A percentile compares a stretch with the other conserved stretches of the same genome.
phyloP scores from a whole-genome alignment of 108 stramenopile species.

The Nitzschia putrida region DNA sequence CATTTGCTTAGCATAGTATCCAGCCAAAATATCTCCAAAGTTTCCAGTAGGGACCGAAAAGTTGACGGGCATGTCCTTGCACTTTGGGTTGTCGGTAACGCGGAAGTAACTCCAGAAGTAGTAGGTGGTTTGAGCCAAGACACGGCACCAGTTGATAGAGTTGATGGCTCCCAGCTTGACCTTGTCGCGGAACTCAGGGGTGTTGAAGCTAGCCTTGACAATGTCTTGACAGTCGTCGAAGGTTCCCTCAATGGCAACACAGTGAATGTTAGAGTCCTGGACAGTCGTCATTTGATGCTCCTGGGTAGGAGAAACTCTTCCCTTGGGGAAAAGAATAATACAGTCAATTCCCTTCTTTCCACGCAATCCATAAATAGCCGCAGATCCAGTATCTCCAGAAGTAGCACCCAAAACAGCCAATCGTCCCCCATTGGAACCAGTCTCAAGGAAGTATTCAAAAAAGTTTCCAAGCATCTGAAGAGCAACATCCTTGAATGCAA shows the following conservation, averaged over 20 bases:
- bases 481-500: slow-evolving; percentile 99
- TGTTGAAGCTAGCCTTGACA: slow-evolving; percentile 94
- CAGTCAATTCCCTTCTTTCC: slow-evolving; percentile 97
- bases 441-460: slow-evolving; percentile 97
- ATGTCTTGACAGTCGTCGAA: slow-evolving; percentile 99
- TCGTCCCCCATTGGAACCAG: slow-evolving; percentile 83
- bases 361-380: slow-evolving; percentile 97
- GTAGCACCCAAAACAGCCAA: slow-evolving; percentile 95
- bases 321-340: slow-evolving; percentile 95
- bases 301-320: slow-evolving; percentile 93
- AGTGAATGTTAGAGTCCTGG: slow-evolving; percentile 93
- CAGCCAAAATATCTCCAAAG: slow-evolving; percentile 98
- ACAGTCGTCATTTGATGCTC: slow-evolving; percentile 99
- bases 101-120: slow-evolving; percentile 97
- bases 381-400: slow-evolving; percentile 94
- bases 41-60: slow-evolving; percentile 98
- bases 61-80: slow-evolving; percentile 53
- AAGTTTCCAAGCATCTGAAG: slow-evolving; percentile 98
- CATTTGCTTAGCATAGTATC: slow-evolving; percentile 98
- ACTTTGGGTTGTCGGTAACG: slow-evolving; percentile 70
- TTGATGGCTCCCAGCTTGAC: slow-evolving; percentile 98
- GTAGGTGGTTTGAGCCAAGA: slow-evolving; percentile 98
- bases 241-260: slow-evolving; percentile 90
- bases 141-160: slow-evolving; percentile 98
- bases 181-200: slow-evolving; percentile 84